Evolutionary conservation across 148 eudicot species (phyloP), one percentile per base, ranked within the genome.

Genomic region (Drosera capensis): DNA sequence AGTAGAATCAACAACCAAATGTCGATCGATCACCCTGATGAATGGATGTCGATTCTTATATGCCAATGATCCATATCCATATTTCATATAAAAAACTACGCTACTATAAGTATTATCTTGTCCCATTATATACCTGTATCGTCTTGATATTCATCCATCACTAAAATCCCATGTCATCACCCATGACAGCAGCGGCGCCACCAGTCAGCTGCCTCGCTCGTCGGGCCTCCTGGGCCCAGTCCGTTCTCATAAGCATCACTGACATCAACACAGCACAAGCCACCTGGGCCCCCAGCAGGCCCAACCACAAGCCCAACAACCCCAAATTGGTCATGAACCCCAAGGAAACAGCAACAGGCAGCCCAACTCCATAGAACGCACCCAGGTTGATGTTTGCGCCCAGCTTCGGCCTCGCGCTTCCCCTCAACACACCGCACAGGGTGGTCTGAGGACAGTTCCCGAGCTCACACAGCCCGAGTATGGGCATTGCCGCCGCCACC

Each of bases 381-480:
- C 74, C 71, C 14, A 84, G 28, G 38, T 84, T 79, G 15, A 79
- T 77, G 23, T 62, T 62, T 0, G 71, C 81, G 2, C 71, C 85
- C 16, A 66, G 14, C 3, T 58, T 40, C 2, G 81, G 83, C 68
- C 94, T 55, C 0, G 82, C 79, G 14, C 79, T 68, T n/a, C 82
- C 82, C 29, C 73, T 46, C 18, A 77, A 49, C 23, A 66, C 77
- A 15, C 90, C 90, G 38, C 84, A 80, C 39, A 64, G 59, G 45
- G 82, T 58, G 37, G 85, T 80, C 48, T 84, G 88, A 0, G 75
- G 79, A 62, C 77, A 77, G 70, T 84, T 84, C 11, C 88, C 95
- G 7, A 84, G 68, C 65, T 84, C 87, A 26, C 84, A 73, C 14
- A 79, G 40, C 14, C 74, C 84, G 13, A 68, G 36, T 0, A 74